Conservation (phyloP, 305 asterid species). For the Euphrasia arctica region DNA sequence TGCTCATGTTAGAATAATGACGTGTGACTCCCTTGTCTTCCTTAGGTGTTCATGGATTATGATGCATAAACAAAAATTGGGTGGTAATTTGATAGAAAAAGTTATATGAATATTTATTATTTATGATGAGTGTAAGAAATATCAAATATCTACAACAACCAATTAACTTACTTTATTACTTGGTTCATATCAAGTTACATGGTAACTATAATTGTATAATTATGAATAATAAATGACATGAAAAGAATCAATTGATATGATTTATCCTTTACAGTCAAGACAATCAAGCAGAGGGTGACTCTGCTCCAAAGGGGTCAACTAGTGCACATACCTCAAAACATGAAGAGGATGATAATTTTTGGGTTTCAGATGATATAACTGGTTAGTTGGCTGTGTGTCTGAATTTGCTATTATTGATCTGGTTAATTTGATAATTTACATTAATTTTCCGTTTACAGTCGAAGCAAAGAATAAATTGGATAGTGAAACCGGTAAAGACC, state of each 20-base stretch:
- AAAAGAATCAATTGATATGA: constrained; percentile 17
- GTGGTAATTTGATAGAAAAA: not conserved
- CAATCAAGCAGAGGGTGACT: constrained; percentile 44
- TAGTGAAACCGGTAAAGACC: constrained; percentile 38
- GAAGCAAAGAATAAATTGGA: constrained; percentile 74
- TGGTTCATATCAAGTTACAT: constrained; percentile 16
- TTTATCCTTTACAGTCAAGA: constrained; percentile 51
- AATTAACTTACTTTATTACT: constrained; percentile 14
- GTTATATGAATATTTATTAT: not conserved
- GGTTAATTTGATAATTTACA: too few relatives aligned
- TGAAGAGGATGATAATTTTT: constrained; percentile 58
- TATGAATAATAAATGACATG: constrained; percentile 2
- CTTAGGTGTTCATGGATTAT: constrained; percentile 13
- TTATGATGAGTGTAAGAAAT: not conserved
- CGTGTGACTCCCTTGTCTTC: constrained; percentile 6
- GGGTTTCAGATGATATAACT: constrained; percentile 78
- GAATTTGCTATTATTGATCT: constrained; percentile 18
- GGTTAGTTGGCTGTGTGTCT: constrained; percentile 63
- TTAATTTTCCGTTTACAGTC: constrained; percentile 43
- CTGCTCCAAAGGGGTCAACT: constrained; percentile 44
- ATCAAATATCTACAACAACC: not conserved
- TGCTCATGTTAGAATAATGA: not conserved
- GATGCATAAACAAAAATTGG: not conserved
- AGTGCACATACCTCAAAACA: constrained; percentile 39
- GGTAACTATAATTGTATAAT: not conserved